Percentiles rank a stretch among this genome's conserved stretches.
These are phyloP conservation scores for Boletus bicolor DNA, from an alignment of 768 basidiomycete genomes.

Conservation along the genomic window DNA sequence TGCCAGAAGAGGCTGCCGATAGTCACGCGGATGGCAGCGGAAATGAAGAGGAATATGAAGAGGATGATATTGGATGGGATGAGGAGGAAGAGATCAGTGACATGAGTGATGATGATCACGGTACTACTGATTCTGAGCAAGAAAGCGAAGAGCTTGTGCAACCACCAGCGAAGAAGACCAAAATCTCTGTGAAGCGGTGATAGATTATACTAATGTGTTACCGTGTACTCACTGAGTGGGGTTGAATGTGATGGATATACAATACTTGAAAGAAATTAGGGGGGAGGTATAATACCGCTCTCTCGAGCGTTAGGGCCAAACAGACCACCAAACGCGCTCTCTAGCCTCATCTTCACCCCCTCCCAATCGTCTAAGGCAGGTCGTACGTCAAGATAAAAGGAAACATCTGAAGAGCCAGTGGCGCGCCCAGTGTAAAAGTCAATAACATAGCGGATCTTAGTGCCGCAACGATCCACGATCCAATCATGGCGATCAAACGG, in stretches of 20 bases:
- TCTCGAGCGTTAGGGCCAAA: slow-evolving; percentile 22
- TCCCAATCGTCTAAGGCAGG: slow-evolving; percentile 96
- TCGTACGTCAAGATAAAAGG: slow-evolving; percentile 92
- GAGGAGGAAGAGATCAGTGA: slow-evolving; percentile 67
- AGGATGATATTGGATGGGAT: slow-evolving; percentile 45
- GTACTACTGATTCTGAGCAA: slow-evolving; percentile 40
- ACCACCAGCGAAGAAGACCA: slow-evolving; percentile 55
- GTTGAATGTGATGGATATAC: slow-evolving; percentile 7
- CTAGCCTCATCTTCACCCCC: slow-evolving; percentile 78
- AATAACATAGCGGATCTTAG: slow-evolving; percentile 88
- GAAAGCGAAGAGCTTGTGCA: slow-evolving; percentile 47
- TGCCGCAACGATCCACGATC: slow-evolving; percentile 92
- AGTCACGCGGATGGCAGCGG: slow-evolving; percentile 43
- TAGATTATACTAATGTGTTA: slow-evolving; percentile 9
- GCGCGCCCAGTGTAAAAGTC: slow-evolving; percentile 92
- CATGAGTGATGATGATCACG: slow-evolving; percentile 43
- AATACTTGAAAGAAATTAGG: slow-evolving; percentile 9
- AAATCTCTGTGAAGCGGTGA: slow-evolving; percentile 47
- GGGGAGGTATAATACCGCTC: slow-evolving; percentile 17
- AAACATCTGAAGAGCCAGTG: slow-evolving; percentile 49
- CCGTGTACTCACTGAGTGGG: slow-evolving; percentile 5
- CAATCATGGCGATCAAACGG: slow-evolving; percentile 99
- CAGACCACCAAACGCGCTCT: slow-evolving; percentile 49
- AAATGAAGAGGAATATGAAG: slow-evolving; percentile 36
- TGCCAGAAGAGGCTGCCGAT: slow-evolving; percentile 33